Base-by-base conservation (phyloP, 1,284 basidiomycete species). In the Jaminaea rosea region DNA sequence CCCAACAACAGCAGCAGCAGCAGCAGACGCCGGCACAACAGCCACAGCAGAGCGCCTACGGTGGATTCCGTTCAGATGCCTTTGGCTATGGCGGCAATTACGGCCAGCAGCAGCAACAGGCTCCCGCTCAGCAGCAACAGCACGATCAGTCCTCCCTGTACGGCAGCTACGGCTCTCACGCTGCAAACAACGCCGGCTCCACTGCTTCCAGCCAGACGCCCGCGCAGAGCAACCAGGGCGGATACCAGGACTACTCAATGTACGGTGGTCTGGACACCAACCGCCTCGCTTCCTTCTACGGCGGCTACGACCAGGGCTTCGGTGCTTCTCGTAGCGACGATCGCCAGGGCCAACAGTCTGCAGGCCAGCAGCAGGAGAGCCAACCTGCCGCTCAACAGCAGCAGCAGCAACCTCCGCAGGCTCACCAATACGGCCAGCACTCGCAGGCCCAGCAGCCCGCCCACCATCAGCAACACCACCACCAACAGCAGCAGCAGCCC, bases 241-340 rank as follows among this genome's bases (percentile, higher is more conserved):
- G 21, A 10, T 15, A 34, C 34, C 26, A 51, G 44, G 54, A 56
- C 50, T 56, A 56, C 50, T 36, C 34, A 15, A 59, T 64, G 59
- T 72, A 70, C 55, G 67, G 62, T 32, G 62, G 65, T 41, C 54
- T 64, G 39, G 66, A 68, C 54, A 52, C 63, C 10, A 65, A 69
- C 49, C 57, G 67, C n/a, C 64, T 67, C 19, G 59, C 65, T 28
- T 55, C 59, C 50, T 63, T 67, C 53, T 69, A 69, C 54, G 63
- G 65, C 45, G 54, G 56, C 28, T 68, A 67, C 59, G 65, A 68
- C 56, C 63, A 67, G 52, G 56, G 55, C 19, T 65, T 59, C 44
- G 59, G 59, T 31, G 57, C 60, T 56, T 58, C 58, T 39, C 46
- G 54, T 42, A 53, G 63, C 47, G 57, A 63, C 26, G 28, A 49